Evolutionary conservation across 2,329 filamentous ascomycete species (phyloP).

Genomic region (Chaetomium strumarium): DNA sequence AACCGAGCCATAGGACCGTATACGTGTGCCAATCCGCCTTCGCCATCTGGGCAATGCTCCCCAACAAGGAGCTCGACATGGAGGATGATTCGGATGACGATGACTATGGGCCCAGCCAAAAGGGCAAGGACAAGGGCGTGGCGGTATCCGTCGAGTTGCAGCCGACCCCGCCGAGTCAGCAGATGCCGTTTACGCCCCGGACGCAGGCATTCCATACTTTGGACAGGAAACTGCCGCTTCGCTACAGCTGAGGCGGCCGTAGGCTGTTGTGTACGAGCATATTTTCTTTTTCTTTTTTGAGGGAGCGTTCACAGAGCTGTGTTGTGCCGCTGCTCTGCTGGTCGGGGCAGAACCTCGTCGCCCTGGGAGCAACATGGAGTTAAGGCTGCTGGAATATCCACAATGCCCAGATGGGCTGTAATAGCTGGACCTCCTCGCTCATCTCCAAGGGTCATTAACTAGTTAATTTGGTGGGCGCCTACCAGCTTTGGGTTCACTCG

Average conservation of each 20-base stretch:
- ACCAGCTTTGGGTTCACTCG: background rate
- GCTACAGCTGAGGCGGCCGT: constrained; percentile 15
- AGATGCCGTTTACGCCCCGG: constrained; percentile 55
- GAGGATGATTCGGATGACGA: constrained; percentile 39
- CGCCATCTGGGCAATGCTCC: constrained; percentile 52
- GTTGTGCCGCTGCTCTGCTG: constrained; percentile 6
- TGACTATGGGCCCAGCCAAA: constrained; percentile 29
- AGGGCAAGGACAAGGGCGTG: constrained; percentile 26
- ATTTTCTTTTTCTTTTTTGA: background rate
- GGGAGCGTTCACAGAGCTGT: background rate
- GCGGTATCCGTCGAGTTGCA: constrained; percentile 51
- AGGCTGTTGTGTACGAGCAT: background rate
- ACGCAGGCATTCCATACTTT: constrained; percentile 63
- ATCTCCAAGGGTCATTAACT: background rate
- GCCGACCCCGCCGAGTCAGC: constrained; percentile 15
- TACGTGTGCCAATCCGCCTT: constrained; percentile 55
- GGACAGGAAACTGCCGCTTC: constrained; percentile 50
- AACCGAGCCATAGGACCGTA: constrained; percentile 40
- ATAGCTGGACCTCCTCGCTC: background rate
- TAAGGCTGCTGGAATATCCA: background rate
- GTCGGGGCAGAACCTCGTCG: background rate
- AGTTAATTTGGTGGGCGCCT: background rate
- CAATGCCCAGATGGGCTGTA: background rate
- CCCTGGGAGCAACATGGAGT: background rate
- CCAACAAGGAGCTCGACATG: constrained; percentile 49